Evolutionary conservation across 2,329 filamentous ascomycete genomes (phyloP).

Genomic region (Ascochyta rabiei): DNA sequence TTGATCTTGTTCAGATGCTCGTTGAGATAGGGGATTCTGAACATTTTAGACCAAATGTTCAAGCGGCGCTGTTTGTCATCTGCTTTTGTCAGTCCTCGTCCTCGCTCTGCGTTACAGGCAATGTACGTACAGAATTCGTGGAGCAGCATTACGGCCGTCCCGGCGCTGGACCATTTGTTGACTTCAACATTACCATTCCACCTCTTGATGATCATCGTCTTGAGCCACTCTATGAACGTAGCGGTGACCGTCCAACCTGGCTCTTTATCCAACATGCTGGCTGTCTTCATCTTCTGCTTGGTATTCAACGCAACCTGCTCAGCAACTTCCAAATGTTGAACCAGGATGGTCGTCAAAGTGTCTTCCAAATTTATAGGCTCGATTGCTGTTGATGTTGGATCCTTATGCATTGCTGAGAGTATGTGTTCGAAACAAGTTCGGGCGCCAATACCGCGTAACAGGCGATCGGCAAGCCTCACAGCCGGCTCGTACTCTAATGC

Average conservation of each 20-base stretch:
- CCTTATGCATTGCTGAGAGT: slow-evolving; percentile 37
- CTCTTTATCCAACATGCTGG: slow-evolving; percentile 25
- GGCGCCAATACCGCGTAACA: slow-evolving; percentile 57
- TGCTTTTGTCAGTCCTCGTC: slow-evolving; percentile 25
- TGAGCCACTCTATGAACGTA: slow-evolving; percentile 69
- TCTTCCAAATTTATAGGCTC: background rate
- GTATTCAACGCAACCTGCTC: slow-evolving; percentile 29
- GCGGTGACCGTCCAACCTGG: slow-evolving; percentile 47
- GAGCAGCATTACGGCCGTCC: slow-evolving; percentile 77
- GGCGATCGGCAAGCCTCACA: slow-evolving; percentile 55
- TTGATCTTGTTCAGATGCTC: slow-evolving; percentile 76
- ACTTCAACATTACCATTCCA: slow-evolving; percentile 81
- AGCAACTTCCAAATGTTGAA: slow-evolving; percentile 34
- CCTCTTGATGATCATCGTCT: slow-evolving; percentile 74
- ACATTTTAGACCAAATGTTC: slow-evolving; percentile 67
- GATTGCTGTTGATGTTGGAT: background rate
- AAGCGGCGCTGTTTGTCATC: slow-evolving; percentile 29
- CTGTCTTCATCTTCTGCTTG: slow-evolving; percentile 28
- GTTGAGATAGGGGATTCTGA: slow-evolving; percentile 76
- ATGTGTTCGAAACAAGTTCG: slow-evolving; percentile 58
- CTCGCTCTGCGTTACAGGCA: background rate
- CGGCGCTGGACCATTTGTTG: slow-evolving; percentile 71
- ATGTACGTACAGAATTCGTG: slow-evolving; percentile 65
- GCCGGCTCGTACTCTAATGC: slow-evolving; percentile 59
- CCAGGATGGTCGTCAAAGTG: slow-evolving; percentile 25